Conservation (phyloP, 352 stramenopile species). For the Globisporangium heterothallicum region DNA sequence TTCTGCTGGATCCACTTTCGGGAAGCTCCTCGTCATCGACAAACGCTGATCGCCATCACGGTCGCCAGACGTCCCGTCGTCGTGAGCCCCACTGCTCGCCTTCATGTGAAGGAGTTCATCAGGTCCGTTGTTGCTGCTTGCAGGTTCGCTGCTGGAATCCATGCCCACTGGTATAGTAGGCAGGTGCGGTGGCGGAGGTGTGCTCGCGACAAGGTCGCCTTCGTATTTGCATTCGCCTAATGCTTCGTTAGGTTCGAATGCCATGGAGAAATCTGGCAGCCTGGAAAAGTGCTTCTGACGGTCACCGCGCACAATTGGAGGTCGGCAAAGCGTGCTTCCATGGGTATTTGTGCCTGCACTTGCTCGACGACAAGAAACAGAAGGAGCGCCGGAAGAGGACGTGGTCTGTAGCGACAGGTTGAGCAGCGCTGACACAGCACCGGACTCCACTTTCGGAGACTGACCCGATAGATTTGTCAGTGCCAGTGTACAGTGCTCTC, state of each 20-base stretch:
- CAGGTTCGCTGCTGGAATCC: constrained; percentile 7
- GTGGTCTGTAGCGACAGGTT: constrained; percentile 34
- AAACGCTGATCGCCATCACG: constrained; percentile 1
- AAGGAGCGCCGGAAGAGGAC: too few species aligned
- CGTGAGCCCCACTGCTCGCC: neutral
- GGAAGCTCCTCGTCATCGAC: constrained; percentile 14
- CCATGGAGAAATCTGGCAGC: constrained; percentile 27
- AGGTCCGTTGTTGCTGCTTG: neutral
- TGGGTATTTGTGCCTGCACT: neutral
- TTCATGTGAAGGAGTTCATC: constrained; percentile 8
- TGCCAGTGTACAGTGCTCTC: constrained; percentile 62
- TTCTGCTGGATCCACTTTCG: constrained; percentile 34
- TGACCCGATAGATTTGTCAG: constrained; percentile 67
- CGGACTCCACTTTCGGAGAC: constrained; percentile 64
- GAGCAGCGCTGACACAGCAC: constrained; percentile 53
- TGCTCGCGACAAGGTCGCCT: constrained; percentile 41
- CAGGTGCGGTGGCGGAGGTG: constrained; percentile 44
- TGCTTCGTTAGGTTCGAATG: constrained; percentile 6
- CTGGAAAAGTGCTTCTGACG: constrained; percentile 39
- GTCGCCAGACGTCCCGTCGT: neutral
- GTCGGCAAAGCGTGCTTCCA: constrained; percentile 20
- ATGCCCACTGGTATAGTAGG: constrained; percentile 35
- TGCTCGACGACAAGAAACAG: constrained; percentile 1
- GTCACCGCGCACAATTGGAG: constrained; percentile 35
- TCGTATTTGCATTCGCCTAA: constrained; percentile 43